phyloP scores from a whole-genome alignment of 2,329 filamentous ascomycete species.

The Fusarium agapanthi region DNA sequence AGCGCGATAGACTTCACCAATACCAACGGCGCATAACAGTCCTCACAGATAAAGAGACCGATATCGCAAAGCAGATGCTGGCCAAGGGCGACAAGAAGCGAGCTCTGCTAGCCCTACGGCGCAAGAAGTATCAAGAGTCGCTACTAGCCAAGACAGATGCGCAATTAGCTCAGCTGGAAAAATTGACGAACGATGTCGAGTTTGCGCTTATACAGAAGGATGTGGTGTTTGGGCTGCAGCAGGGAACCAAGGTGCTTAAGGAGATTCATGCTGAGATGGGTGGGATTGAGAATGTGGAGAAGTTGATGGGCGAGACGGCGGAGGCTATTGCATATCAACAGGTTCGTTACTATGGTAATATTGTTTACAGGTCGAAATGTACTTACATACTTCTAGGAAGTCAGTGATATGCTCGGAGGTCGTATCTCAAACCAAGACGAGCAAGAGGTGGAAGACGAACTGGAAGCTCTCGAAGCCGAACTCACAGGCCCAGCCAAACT shows the following conservation, averaged over 20 bases:
- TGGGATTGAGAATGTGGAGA: conserved; percentile 91
- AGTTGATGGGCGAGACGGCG: conserved; percentile 90
- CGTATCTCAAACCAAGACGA: conserved; percentile 94
- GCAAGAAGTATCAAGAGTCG: conserved; percentile 97
- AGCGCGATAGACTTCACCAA: conserved; percentile 95
- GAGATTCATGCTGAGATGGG: conserved; percentile 97
- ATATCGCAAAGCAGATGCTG: conserved; percentile 84
- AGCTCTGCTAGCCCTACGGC: conserved; percentile 86
- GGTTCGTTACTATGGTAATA: conserved; percentile 56
- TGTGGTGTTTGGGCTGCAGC: conserved; percentile 89
- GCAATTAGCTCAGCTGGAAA: conserved; percentile 93
- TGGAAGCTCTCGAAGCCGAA: conserved; percentile 76
- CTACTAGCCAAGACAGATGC: conserved; percentile 88
- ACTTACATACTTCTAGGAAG: conserved; percentile 67
- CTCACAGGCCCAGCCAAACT: conserved; percentile 41
- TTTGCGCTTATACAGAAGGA: conserved; percentile 98
- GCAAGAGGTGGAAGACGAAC: conserved; percentile 96
- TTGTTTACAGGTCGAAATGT: not conserved
- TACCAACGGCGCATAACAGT: conserved; percentile 91
- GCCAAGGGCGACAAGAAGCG: conserved; percentile 80
- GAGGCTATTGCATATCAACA: conserved; percentile 92
- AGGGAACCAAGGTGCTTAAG: conserved; percentile 87
- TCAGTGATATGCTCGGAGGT: conserved; percentile 89
- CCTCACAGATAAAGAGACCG: conserved; percentile 87
- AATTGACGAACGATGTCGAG: conserved; percentile 87